Conservation (phyloP, 352 stramenopile genomes). For the Thraustochytrium sp. region DNA sequence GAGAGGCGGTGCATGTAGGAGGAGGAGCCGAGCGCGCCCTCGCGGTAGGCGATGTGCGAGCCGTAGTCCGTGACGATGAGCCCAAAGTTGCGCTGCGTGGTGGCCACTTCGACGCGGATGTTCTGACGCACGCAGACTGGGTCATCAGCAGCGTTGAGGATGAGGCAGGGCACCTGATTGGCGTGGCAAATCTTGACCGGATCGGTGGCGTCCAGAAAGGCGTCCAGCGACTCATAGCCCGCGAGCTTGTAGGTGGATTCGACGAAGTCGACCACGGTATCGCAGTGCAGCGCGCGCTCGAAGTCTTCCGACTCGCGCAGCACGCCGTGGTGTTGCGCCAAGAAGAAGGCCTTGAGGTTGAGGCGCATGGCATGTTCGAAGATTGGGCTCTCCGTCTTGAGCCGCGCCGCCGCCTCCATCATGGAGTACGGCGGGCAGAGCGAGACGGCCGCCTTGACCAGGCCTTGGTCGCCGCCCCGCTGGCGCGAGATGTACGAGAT, state of each 20-base stretch:
- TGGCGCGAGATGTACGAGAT: constrained; percentile 12
- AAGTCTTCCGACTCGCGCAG: neutral
- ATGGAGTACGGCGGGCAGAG: neutral
- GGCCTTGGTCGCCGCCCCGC: neutral
- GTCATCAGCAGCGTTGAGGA: constrained; percentile 16
- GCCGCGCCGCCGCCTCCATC: neutral
- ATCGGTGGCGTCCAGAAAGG: neutral
- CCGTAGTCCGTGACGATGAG: neutral
- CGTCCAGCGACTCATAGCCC: neutral
- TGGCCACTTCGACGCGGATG: neutral
- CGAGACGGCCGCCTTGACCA: constrained; percentile 1
- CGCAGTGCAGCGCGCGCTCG: neutral
- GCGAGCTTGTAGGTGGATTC: neutral
- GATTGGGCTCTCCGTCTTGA: neutral
- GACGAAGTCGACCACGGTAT: neutral
- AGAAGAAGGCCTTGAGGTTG: neutral
- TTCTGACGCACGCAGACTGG: constrained; percentile 3
- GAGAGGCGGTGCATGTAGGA: constrained; percentile 26
- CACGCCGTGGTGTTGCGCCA: neutral
- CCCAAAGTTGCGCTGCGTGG: neutral
- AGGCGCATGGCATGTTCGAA: neutral
- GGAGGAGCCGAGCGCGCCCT: neutral
- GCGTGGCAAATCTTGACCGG: neutral
- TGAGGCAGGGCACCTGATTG: constrained; percentile 13
- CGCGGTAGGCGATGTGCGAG: constrained; percentile 22